A percentile compares a stretch with the other conserved stretches of the same genome.
Conservation (phyloP, 2,329 filamentous ascomycete genomes). For the Nothomitra cinnamomea region DNA sequence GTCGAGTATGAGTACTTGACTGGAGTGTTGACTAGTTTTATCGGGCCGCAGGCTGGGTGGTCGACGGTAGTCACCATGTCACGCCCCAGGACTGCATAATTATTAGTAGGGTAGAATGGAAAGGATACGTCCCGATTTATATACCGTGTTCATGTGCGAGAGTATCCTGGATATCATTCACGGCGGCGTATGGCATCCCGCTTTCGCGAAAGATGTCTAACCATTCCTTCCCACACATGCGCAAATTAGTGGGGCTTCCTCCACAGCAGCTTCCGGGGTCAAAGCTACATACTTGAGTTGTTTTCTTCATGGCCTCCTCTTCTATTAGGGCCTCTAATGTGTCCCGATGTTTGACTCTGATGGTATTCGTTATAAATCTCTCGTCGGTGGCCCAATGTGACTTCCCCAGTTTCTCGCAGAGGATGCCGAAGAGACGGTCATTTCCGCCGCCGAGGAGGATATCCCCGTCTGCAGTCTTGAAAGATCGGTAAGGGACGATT, state of each 20-base stretch:
- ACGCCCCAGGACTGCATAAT: conserved; percentile 42
- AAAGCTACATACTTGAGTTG: conserved; percentile 34
- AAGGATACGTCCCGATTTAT: too few species aligned
- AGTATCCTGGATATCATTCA: conserved; percentile 81
- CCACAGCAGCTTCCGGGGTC: neutral
- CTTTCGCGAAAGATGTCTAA: conserved; percentile 71
- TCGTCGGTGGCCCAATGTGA: conserved; percentile 40
- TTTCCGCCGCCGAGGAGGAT: conserved; percentile 48
- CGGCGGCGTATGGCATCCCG: conserved; percentile 84
- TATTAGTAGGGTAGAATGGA: neutral
- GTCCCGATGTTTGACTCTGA: conserved; percentile 49
- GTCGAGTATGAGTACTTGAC: conserved; percentile 81
- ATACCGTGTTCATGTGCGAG: conserved; percentile 70
- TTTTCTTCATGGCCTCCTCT: conserved; percentile 52
- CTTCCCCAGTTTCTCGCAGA: conserved; percentile 39
- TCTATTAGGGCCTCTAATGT: conserved; percentile 70
- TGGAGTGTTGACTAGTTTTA: conserved; percentile 85
- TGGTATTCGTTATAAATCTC: conserved; percentile 40
- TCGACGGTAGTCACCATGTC: conserved; percentile 83
- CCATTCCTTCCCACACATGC: conserved; percentile 46
- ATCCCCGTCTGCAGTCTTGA: conserved; percentile 44
- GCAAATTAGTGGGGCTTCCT: neutral
- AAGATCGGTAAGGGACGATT: conserved; percentile 89
- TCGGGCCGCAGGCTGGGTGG: conserved; percentile 64
- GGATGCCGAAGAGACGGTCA: conserved; percentile 41